Conservation (phyloP, 164 flowering plant species). For the Magnolia officinalis region DNA sequence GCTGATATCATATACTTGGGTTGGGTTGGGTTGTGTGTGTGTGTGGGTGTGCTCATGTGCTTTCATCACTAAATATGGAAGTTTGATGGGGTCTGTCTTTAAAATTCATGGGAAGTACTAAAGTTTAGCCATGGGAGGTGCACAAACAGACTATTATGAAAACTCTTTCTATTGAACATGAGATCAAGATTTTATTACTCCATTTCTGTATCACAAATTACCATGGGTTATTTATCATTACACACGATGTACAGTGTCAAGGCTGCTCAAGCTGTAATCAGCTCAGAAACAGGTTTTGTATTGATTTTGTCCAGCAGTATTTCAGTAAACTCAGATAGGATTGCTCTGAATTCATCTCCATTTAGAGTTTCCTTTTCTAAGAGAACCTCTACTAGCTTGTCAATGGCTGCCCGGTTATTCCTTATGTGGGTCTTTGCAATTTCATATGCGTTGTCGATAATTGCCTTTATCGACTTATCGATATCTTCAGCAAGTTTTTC, state of each 20-base stretch:
- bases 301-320: conserved; percentile 13
- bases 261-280: conserved; percentile 30
- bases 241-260: neutral
- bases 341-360: conserved; percentile 74
- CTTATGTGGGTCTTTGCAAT: conserved; percentile 55
- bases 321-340: conserved; percentile 48
- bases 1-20: too few species aligned
- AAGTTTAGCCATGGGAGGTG: too few species aligned
- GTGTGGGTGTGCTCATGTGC: neutral
- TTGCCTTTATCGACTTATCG: conserved; percentile 38
- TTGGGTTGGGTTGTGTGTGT: neutral
- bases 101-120: too few species aligned
- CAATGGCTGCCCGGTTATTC: conserved; percentile 29
- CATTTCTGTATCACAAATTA: neutral
- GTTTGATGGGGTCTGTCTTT: too few species aligned
- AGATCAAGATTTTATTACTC: neutral
- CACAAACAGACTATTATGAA: too few species aligned
- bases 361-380: conserved; percentile 66
- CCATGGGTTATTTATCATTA: neutral
- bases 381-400: conserved; percentile 60
- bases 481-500: conserved; percentile 75
- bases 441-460: conserved; percentile 53
- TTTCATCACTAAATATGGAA: neutral
- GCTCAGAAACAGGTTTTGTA: conserved; percentile 21
- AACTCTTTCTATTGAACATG: neutral